phyloP scores from a whole-genome alignment of 495 filamentous ascomycete species.

The Neurospora sp. region DNA sequence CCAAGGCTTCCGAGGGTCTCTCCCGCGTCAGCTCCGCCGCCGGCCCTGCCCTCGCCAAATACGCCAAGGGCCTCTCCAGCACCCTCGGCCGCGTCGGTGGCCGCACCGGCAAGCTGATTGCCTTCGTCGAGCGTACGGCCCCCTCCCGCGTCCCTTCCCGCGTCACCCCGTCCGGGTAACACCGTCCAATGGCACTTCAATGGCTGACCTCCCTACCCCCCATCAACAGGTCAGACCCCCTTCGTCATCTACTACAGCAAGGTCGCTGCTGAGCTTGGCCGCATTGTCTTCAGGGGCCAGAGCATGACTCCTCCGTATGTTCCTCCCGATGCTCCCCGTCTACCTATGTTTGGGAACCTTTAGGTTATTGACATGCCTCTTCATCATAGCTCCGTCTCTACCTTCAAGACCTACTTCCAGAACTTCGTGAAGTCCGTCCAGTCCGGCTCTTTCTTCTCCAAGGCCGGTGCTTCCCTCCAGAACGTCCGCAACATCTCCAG shows the following conservation, averaged over 20 bases:
- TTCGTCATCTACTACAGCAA: conserved; percentile 80
- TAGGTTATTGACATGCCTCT: conserved; percentile 18
- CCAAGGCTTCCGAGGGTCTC: conserved; percentile 77
- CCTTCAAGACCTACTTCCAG: conserved; percentile 83
- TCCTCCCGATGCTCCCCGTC: background rate
- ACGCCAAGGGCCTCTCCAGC: conserved; percentile 51
- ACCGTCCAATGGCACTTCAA: background rate
- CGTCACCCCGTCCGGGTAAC: background rate
- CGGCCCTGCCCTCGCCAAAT: conserved; percentile 62
- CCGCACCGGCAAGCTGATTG: conserved; percentile 68
- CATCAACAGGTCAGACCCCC: conserved; percentile 63
- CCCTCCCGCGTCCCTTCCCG: background rate
- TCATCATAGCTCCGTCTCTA: conserved; percentile 53
- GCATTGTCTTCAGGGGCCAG: conserved; percentile 77
- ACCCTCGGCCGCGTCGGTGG: conserved; percentile 73
- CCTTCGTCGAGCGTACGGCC: conserved; percentile 73
- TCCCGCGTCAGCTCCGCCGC: conserved; percentile 72
- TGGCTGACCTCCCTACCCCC: background rate
- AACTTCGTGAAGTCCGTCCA: conserved; percentile 54
- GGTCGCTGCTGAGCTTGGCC: conserved; percentile 77
- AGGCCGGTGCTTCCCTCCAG: conserved; percentile 41
- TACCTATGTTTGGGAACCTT: background rate
- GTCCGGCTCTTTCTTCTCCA: conserved; percentile 39
- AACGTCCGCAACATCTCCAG: conserved; percentile 57
- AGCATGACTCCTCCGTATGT: conserved; percentile 93